Evolutionary conservation across 768 basidiomycete species (phyloP).

Genomic region (Mycena maculata): DNA sequence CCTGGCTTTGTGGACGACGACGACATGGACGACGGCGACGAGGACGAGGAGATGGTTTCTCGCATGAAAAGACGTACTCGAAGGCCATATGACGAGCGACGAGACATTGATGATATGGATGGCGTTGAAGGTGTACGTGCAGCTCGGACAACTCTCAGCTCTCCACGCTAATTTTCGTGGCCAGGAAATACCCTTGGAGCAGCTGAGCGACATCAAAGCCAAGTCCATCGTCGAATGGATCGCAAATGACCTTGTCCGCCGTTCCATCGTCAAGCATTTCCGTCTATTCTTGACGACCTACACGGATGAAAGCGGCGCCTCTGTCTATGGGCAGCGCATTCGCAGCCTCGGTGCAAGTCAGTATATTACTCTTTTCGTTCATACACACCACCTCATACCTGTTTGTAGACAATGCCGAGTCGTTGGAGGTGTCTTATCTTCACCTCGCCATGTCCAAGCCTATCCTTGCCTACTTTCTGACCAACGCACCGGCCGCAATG

Average conservation of each 20-base stretch:
- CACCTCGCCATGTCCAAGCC: constrained; percentile 93
- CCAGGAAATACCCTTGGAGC: constrained; percentile 94
- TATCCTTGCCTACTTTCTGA: constrained; percentile 96
- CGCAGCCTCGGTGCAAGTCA: constrained; percentile 93
- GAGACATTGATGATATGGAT: constrained; percentile 91
- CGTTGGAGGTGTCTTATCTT: constrained; percentile 96
- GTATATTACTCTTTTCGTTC: constrained; percentile 40
- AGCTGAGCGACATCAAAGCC: constrained; percentile 97
- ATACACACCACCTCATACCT: constrained; percentile 21
- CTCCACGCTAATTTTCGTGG: constrained; percentile 31
- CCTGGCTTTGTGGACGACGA: constrained; percentile 90
- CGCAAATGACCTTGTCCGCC: constrained; percentile 88
- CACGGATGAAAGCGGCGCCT: constrained; percentile 90
- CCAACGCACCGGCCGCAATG: constrained; percentile 94
- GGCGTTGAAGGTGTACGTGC: constrained; percentile 83
- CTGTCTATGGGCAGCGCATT: constrained; percentile 95
- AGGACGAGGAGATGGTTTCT: constrained; percentile 67
- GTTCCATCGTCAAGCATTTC: constrained; percentile 93
- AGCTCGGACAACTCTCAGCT: constrained; percentile 4
- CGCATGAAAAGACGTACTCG: constrained; percentile 87
- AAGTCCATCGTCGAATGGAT: constrained; percentile 99
- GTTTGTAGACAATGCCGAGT: constrained; percentile 89
- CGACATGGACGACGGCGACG: constrained; percentile 64
- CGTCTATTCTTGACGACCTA: constrained; percentile 96
- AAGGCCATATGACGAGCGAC: constrained; percentile 93